These are phyloP conservation scores for Exophiala phaeomuriformis DNA, from an alignment of 2,329 filamentous ascomycete genomes.

Conservation along the genomic window DNA sequence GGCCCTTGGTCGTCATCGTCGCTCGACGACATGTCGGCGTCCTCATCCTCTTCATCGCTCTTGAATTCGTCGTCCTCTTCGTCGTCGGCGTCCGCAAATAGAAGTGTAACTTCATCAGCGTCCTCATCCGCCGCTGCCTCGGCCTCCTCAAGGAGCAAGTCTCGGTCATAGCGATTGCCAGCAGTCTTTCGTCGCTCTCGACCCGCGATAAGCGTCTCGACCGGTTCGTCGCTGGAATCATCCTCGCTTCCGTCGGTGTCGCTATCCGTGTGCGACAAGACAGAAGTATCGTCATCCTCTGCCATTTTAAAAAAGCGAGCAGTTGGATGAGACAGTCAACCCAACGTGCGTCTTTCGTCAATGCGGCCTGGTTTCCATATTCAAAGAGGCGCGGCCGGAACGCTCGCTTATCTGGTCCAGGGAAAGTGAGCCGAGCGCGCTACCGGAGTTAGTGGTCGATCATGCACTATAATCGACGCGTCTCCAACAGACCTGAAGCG, in stretches of 20 bases:
- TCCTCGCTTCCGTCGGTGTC: conserved; percentile 26
- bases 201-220: conserved; percentile 66
- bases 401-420: neutral
- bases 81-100: conserved; percentile 69
- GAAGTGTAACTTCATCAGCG: conserved; percentile 53
- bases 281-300: conserved; percentile 9
- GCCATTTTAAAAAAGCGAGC: neutral
- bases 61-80: conserved; percentile 46
- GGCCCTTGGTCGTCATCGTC: conserved; percentile 70
- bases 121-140: conserved; percentile 35
- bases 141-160: conserved; percentile 67
- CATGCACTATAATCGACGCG: neutral
- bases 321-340: neutral
- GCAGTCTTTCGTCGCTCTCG: conserved; percentile 72
- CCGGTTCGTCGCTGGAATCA: conserved; percentile 30
- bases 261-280: conserved; percentile 15
- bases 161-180: conserved; percentile 72
- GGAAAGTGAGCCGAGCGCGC: neutral
- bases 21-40: conserved; percentile 76
- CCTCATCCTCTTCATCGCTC: conserved; percentile 59
- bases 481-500: neutral
- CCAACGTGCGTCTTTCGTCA: too few relatives aligned
- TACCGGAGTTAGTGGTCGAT: neutral
- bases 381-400: neutral
- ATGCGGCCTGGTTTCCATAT: neutral